Conservation (phyloP, 2,329 filamentous ascomycete genomes). For the Claviceps sp. region DNA sequence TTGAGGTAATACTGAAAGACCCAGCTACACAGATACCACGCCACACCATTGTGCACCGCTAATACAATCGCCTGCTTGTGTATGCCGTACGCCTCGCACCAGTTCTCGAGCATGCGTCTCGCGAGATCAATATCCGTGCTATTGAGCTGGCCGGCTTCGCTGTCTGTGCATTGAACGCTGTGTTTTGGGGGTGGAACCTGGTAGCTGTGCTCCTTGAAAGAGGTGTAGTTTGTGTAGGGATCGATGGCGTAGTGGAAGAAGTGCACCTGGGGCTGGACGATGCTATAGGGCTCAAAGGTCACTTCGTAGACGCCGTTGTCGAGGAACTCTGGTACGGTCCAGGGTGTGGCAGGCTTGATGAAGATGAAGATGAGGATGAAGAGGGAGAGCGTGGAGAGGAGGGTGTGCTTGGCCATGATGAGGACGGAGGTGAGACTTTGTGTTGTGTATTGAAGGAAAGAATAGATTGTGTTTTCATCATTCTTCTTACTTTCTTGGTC, state of each 20-base stretch:
- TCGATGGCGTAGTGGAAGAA: not conserved
- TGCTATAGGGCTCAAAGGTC: not conserved
- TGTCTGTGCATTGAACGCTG: not conserved
- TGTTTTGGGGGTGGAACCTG: not conserved
- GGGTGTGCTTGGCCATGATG: not conserved
- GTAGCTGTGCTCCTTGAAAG: not conserved
- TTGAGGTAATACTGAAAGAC: not conserved
- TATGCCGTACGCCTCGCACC: constrained; percentile 4
- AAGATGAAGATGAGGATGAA: not conserved
- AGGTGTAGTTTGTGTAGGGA: not conserved
- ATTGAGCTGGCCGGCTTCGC: not conserved
- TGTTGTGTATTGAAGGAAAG: not conserved
- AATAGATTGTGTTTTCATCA: not conserved
- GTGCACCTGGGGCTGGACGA: not conserved
- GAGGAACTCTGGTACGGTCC: not conserved
- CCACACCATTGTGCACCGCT: not conserved
- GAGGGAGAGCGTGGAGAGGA: not conserved
- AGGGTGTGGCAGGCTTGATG: not conserved
- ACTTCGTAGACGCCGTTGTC: not conserved
- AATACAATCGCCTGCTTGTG: not conserved
- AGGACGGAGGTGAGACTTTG: not conserved
- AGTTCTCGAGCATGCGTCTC: constrained; percentile 4
- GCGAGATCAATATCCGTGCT: not conserved
- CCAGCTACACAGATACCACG: constrained; percentile 5
- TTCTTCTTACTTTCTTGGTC: not conserved